Conservation (phyloP, 192 early-diverging fungal genomes). For the Pilobolus umbonatus region DNA sequence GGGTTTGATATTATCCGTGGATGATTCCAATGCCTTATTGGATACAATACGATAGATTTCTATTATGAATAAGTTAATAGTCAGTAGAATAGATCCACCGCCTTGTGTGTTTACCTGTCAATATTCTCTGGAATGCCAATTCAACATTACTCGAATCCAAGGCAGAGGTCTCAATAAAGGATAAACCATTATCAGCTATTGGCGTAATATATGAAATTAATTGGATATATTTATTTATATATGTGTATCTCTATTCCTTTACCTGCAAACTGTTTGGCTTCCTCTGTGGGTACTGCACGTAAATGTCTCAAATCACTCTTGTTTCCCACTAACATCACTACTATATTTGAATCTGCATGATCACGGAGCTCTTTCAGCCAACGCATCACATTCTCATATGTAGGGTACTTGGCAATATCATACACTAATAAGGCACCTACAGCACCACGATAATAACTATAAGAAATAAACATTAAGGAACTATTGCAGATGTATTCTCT, state of each 20-base stretch:
- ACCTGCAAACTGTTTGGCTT: slow-evolving; percentile 95
- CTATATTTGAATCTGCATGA: slow-evolving; percentile 96
- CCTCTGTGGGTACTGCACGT: slow-evolving; percentile 95
- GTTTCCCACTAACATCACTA: slow-evolving; percentile 99
- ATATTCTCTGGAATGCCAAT: slow-evolving; percentile 91
- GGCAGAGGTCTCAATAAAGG: slow-evolving; percentile 98
- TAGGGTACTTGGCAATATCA: slow-evolving; percentile 94
- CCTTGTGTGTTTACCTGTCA: slow-evolving; percentile 63
- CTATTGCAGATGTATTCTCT: slow-evolving; percentile 24
- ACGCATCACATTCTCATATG: slow-evolving; percentile 94
- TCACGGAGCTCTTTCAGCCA: slow-evolving; percentile 99
- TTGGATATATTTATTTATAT: slow-evolving; percentile 61
- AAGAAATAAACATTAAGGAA: not conserved
- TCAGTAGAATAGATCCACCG: not conserved
- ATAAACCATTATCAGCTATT: slow-evolving; percentile 46
- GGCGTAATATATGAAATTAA: not conserved
- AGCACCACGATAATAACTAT: slow-evolving; percentile 94
- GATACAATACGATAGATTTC: slow-evolving; percentile 97
- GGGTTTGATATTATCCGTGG: slow-evolving; percentile 63
- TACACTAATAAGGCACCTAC: slow-evolving; percentile 96
- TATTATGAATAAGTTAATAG: slow-evolving; percentile 23
- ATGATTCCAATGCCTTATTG: slow-evolving; percentile 89
- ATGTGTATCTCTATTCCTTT: slow-evolving; percentile 30
- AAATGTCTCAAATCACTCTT: slow-evolving; percentile 98
- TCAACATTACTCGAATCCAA: slow-evolving; percentile 98